phyloP scores from a whole-genome alignment of 179 eudicot genomes.

The Vitellaria paradoxa region DNA sequence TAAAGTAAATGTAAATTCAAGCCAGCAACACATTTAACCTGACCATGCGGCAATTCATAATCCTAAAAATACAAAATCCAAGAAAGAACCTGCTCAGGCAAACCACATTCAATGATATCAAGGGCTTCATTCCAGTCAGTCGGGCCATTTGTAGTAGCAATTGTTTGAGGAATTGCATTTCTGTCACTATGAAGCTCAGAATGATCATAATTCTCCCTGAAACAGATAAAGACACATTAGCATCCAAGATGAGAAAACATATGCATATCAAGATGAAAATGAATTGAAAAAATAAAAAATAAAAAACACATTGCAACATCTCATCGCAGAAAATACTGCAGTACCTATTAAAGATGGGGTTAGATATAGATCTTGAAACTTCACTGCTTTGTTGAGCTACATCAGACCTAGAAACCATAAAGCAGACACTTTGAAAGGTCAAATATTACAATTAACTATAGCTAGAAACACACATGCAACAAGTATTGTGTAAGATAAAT shows the following conservation, averaged over 20 bases:
- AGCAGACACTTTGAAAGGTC: no score
- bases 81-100: conserved; percentile 78
- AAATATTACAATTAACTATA: no score
- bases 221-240: conserved; percentile 4
- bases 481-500: no score
- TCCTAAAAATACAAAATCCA: neutral
- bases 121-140: conserved; percentile 97
- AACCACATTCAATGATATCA: conserved; percentile 70
- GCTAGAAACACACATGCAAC: no score
- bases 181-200: conserved; percentile 68
- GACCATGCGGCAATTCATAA: neutral
- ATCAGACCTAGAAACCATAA: conserved; percentile 46
- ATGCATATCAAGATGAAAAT: no score
- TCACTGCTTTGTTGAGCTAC: conserved; percentile 97
- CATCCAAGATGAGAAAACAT: neutral
- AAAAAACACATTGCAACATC: neutral
- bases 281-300: no score
- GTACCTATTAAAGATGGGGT: conserved; percentile 68
- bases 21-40: no score
- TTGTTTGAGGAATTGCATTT: conserved; percentile 39
- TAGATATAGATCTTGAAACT: conserved; percentile 57
- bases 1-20: no score
- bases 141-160: conserved; percentile 57
- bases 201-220: conserved; percentile 68
- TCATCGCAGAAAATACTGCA: conserved; percentile 2